phyloP scores from a whole-genome alignment of 2,329 filamentous ascomycete species.

The Xylaria sp. region DNA sequence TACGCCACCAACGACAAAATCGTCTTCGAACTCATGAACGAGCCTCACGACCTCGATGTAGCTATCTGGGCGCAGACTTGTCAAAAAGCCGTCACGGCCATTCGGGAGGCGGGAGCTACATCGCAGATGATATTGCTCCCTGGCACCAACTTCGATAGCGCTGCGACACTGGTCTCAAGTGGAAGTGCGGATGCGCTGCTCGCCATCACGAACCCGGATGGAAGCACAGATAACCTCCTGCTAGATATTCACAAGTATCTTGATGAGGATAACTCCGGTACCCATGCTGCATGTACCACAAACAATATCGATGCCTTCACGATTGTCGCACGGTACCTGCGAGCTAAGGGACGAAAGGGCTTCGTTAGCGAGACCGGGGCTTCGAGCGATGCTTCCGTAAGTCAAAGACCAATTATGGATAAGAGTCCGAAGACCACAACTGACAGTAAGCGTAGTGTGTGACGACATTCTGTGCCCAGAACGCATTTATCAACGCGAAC shows the following conservation, averaged over 20 bases:
- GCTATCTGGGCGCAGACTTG: conserved; percentile 63
- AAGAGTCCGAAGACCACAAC: not conserved
- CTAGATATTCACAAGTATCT: conserved; percentile 68
- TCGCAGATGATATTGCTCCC: conserved; percentile 68
- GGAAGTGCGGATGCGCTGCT: conserved; percentile 58
- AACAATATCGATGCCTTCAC: conserved; percentile 58
- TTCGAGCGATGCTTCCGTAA: conserved; percentile 48
- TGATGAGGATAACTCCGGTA: conserved; percentile 62
- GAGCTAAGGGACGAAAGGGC: conserved; percentile 53
- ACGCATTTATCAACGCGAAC: conserved; percentile 52
- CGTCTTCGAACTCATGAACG: conserved; percentile 72
- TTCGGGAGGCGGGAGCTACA: conserved; percentile 67
- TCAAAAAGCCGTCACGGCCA: conserved; percentile 68
- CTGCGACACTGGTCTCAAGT: conserved; percentile 53
- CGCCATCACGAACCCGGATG: conserved; percentile 63
- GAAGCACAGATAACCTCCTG: conserved; percentile 59
- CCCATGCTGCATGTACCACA: conserved; percentile 56
- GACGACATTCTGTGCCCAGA: conserved; percentile 52
- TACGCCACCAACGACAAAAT: conserved; percentile 61
- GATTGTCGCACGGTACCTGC: conserved; percentile 53
- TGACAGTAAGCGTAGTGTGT: conserved; percentile 44
- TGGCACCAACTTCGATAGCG: conserved; percentile 63
- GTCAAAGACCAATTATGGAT: conserved; percentile 18
- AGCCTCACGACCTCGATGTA: conserved; percentile 66
- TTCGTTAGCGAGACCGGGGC: conserved; percentile 61